phyloP scores from a whole-genome alignment of 306 rosid genomes.

The Inga oerstediana region DNA sequence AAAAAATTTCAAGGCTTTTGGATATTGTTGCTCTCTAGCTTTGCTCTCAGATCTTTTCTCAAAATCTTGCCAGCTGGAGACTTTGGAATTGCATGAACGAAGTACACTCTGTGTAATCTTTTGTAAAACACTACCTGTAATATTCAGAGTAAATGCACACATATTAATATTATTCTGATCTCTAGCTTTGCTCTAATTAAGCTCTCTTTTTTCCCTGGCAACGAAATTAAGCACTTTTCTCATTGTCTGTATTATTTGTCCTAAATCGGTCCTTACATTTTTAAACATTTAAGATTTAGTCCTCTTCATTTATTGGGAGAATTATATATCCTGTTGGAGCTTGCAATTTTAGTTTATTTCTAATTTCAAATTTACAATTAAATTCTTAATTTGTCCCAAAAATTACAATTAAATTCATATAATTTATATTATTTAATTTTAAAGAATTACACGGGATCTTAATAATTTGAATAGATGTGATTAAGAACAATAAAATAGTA shows the following conservation, averaged over 20 bases:
- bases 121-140: constrained; percentile 86
- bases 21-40: constrained; percentile 47
- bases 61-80: constrained; percentile 86
- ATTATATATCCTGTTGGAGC: neutral
- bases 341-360: neutral
- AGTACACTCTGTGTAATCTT: constrained; percentile 73
- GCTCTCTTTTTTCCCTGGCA: neutral
- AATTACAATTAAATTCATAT: too few species aligned
- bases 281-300: neutral
- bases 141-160: constrained; percentile 23
- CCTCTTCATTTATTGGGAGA: neutral
- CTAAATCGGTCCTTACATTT: neutral
- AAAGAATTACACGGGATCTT: neutral
- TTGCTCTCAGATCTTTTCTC: constrained; percentile 83
- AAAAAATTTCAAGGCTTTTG: constrained; percentile 13
- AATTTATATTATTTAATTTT: neutral
- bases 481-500: too few species aligned
- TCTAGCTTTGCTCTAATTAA: neutral
- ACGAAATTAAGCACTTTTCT: neutral
- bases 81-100: constrained; percentile 80
- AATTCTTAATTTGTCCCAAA: too few species aligned
- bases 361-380: too few species aligned
- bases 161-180: neutral
- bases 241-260: neutral
- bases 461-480: neutral